Base-by-base conservation (phyloP, 257 asterid species). In the Thymus quinquecostatus region DNA sequence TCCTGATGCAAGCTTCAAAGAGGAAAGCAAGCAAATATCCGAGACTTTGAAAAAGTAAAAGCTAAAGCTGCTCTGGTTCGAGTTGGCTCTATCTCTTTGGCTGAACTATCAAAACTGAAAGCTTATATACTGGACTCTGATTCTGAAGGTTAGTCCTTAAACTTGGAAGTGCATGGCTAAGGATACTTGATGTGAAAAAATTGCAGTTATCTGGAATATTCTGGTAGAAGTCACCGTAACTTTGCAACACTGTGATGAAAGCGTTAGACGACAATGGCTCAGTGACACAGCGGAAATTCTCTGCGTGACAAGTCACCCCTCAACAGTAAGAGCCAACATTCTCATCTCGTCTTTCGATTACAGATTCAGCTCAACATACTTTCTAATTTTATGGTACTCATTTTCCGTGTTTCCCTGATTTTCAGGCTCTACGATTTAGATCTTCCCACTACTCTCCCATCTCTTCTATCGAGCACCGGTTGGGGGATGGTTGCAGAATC, bases 11-110 rank as follows among this genome's bases (percentile, higher is more conserved):
- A 75, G 72, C 81, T 87, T 83, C 71, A 59, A 67, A 43, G 83
- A 69, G 64, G 82, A 75, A 72, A 68, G 67, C 76, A 21, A 41
- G 60, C 77, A 74, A 55, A 11, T 48, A 10, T 34, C 33, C 10
- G 75, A 75, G 48, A 66, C 70, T 69, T 62, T 89, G 80, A 89
- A 81, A 95, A 79, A 79, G 66, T 86, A 44, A 81, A 71, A 83
- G 95, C 85, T 68, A 92, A 82, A 83, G 92, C 91, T 66, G 92
- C 91, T 60, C 85, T 95, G 75, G 96, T 88, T 66, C 88, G 84
- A 84, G 78, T 54, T 27, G 93, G 95, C 72, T 80, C 89, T 56
- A 69, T 92, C 70, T 87, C 93, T 30, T 59, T 89, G 82, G 79
- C 53, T 36, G 94, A 89, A 79, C 95, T 94, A 59, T 79, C 86